These are phyloP conservation scores for Cutaneotrichosporon dermatis DNA, from an alignment of 1,284 basidiomycete genomes.

Conservation along the genomic window DNA sequence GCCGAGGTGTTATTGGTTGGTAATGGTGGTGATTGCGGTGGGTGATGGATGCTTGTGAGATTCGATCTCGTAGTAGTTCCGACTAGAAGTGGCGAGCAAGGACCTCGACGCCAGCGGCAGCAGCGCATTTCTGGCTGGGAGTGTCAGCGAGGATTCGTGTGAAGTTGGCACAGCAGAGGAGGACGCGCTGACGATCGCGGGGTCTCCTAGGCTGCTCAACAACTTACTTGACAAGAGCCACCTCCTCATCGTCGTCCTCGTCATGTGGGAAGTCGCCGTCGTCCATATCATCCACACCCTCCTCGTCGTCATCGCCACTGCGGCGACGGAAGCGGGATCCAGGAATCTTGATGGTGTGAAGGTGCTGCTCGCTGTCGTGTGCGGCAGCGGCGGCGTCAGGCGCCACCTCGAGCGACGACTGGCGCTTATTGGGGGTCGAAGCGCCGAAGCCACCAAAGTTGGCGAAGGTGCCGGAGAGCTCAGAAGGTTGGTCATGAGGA, in stretches of 20 bases:
- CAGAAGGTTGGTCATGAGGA: constrained; percentile 9
- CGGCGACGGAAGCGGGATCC: constrained; percentile 11
- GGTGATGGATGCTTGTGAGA: too few species aligned
- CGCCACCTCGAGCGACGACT: constrained; percentile 1
- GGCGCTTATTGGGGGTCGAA: neutral
- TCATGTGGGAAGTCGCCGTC: constrained; percentile 39
- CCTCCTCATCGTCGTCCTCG: constrained; percentile 40
- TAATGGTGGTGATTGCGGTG: too few species aligned
- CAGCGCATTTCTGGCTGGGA: constrained; percentile 10
- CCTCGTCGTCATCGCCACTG: constrained; percentile 25
- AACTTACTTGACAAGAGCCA: constrained; percentile 12
- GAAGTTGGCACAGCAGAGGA: neutral
- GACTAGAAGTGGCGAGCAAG: constrained; percentile 38
- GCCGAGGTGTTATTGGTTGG: too few species aligned
- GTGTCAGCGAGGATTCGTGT: neutral
- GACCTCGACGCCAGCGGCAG: constrained; percentile 45
- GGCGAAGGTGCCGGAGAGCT: constrained; percentile 5
- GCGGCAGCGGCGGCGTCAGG: constrained; percentile 1
- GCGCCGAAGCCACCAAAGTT: constrained; percentile 2
- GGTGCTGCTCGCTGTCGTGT: constrained; percentile 11
- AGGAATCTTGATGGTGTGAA: constrained; percentile 5
- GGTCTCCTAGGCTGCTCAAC: neutral
- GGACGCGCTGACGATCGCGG: neutral
- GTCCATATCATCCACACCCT: constrained; percentile 32
- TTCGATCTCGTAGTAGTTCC: too few species aligned